Evolutionary conservation across 768 basidiomycete species (phyloP), one percentile per base, ranked within the genome.

Genomic region (Infundibulicybe gibba): DNA sequence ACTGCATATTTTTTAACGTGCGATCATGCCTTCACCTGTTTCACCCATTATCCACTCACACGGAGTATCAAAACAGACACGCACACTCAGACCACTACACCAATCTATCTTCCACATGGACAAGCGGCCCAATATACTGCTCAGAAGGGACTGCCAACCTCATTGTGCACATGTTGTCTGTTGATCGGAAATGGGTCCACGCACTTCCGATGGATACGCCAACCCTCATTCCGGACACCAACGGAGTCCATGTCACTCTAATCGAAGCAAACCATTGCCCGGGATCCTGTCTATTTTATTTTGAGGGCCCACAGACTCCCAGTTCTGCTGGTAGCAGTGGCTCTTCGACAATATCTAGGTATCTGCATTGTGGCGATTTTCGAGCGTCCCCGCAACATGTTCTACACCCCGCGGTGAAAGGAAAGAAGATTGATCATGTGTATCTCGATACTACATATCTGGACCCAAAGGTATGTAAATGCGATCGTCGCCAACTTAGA

Each of bases 261-360:
- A 92, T 99, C n/a, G 91, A 97, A 58, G 97, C 95, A 9, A 98
- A 99, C 62, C 97, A 98, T 60, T 97, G 95, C 63, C 97, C 97
- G 5, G 97, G 97, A 3, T 97, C 94, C 2, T 91, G 85, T 49
- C 71, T 99, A 19, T 98, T 97, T 66, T 74, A 95, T 31, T 98
- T 94, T 56, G 92, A 97, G 66, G 95, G 97, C 5, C 77, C 66
- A 35, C 94, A 97, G 61, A 97, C 94, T 0, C 70, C 87, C 45
- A 74, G 95, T 60, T 90, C 92, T 0, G 94, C 94, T 0, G 93
- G 95, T 60, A 88, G 85, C 47, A 67, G 70, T 3, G 92, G 90
- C 3, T 82, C 86, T 2, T 62, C 72, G 31, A 77, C 74, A 49
- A 67, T 73, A 1, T 97, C 93, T 62, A 78, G 92, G 32, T 98